Conservation (phyloP, 345 rosid species). For the Rhodomyrtus tomentosa region DNA sequence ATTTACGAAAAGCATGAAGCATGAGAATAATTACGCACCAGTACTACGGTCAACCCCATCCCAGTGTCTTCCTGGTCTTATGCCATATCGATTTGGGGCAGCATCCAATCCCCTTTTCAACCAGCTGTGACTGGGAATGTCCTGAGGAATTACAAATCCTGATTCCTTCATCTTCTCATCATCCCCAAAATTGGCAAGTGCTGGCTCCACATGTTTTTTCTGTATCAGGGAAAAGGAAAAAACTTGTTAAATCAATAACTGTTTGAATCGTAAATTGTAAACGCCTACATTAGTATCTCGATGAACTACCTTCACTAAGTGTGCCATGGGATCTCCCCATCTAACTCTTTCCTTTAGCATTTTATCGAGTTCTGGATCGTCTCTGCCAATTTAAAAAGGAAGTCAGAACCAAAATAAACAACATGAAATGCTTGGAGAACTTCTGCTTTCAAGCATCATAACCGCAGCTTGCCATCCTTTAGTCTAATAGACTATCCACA, state of each 20-base stretch:
- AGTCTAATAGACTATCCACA: not conserved
- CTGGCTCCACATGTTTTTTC: conserved; percentile 41
- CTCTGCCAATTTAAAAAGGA: conserved; percentile 31
- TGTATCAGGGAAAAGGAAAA: conserved; percentile 9
- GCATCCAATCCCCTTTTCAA: conserved; percentile 65
- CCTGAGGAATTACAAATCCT: conserved; percentile 83
- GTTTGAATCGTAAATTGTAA: not conserved
- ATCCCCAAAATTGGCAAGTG: conserved; percentile 66
- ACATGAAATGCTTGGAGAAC: not conserved
- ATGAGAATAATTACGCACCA: conserved; percentile 28
- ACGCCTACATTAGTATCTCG: not conserved
- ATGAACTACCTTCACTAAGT: conserved; percentile 70
- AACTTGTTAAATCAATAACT: not conserved
- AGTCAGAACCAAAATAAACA: not conserved
- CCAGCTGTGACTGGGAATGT: conserved; percentile 79
- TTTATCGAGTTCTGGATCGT: conserved; percentile 84
- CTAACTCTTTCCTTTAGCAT: conserved; percentile 65
- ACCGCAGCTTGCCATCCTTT: not conserved
- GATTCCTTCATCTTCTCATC: conserved; percentile 83
- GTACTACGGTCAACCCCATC: conserved; percentile 93
- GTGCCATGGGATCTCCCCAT: conserved; percentile 98
- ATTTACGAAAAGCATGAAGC: not conserved
- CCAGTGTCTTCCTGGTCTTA: conserved; percentile 96
- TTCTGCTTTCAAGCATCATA: not conserved
- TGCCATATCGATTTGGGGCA: conserved; percentile 76